phyloP scores from a whole-genome alignment of 305 asterid genomes.

The Stenogyne calaminthoides region DNA sequence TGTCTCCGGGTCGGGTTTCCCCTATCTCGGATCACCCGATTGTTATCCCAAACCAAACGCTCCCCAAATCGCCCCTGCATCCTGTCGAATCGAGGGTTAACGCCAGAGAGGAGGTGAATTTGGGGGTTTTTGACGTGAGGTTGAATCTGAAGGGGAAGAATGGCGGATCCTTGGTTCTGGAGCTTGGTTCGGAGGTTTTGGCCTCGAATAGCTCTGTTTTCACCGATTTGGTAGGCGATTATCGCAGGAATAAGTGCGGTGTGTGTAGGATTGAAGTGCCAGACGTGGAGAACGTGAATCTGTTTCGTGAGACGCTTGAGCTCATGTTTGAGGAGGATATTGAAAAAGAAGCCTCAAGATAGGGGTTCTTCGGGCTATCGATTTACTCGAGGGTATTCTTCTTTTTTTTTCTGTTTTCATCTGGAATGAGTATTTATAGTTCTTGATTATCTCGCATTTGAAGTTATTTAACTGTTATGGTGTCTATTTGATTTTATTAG shows the following conservation, averaged over 20 bases:
- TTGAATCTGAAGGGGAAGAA: constrained; percentile 74
- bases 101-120: constrained; percentile 33
- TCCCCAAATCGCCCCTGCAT: constrained; percentile 32
- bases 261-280: constrained; percentile 92
- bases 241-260: constrained; percentile 55
- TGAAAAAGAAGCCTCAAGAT: constrained; percentile 49
- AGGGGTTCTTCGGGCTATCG: constrained; percentile 76
- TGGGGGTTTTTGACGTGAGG: constrained; percentile 70
- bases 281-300: constrained; percentile 67
- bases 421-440: not conserved
- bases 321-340: constrained; percentile 88
- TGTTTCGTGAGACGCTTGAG: constrained; percentile 77
- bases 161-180: constrained; percentile 72
- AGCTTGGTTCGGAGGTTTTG: constrained; percentile 77
- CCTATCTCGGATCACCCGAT: constrained; percentile 72
- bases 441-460: constrained; percentile 12
- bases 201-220: constrained; percentile 63
- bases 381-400: constrained; percentile 80
- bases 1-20: constrained; percentile 96
- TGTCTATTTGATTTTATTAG: not conserved
- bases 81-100: constrained; percentile 33
- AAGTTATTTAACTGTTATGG: constrained; percentile 1
- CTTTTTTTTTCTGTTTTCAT: not conserved
- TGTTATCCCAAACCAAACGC: constrained; percentile 15
- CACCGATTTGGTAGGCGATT: constrained; percentile 60